Evolutionary conservation across 164 flowering plant species (phyloP).

Genomic region (Chloranthus sessilifolius): DNA sequence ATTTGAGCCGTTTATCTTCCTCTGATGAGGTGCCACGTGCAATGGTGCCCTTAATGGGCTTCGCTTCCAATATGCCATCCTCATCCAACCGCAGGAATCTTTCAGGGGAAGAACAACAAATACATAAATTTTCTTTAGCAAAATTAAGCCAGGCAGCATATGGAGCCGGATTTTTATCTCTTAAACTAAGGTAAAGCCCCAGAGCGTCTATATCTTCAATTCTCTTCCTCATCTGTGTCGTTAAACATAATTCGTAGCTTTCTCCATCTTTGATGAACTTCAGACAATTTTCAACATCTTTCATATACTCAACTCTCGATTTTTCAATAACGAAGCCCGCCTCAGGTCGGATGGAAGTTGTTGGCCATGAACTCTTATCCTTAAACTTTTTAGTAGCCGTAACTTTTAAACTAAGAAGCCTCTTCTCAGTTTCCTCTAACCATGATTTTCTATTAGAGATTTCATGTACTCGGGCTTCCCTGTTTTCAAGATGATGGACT

Average conservation of each 20-base stretch:
- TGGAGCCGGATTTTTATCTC: constrained; percentile 92
- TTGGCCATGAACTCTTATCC: constrained; percentile 11
- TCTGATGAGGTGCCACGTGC: constrained; percentile 67
- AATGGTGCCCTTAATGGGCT: constrained; percentile 96
- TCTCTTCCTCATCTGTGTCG: constrained; percentile 68
- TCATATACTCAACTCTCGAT: constrained; percentile 65
- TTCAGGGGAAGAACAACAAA: constrained; percentile 97
- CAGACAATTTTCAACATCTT: constrained; percentile 70
- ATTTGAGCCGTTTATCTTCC: constrained; percentile 63
- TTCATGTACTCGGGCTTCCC: constrained; percentile 2
- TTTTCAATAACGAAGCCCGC: constrained; percentile 51
- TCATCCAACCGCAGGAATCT: constrained; percentile 72
- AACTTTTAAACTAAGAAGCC: constrained; percentile 41
- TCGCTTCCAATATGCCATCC: constrained; percentile 75
- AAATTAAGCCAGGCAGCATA: constrained; percentile 97
- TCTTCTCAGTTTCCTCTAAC: constrained; percentile 62
- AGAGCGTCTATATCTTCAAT: constrained; percentile 45
- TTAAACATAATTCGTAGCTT: constrained; percentile 94
- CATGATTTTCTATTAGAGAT: constrained; percentile 33
- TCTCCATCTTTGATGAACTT: constrained; percentile 84
- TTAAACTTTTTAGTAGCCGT: constrained; percentile 10
- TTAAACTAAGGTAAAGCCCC: constrained; percentile 65
- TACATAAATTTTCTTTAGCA: constrained; percentile 51
- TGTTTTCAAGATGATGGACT: constrained; percentile 3
- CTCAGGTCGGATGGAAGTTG: constrained; percentile 11